Percentiles rank a stretch among this genome's conserved stretches.
phyloP scores from a whole-genome alignment of 176 grass and related monocot species.

The Dactylis glomerata region DNA sequence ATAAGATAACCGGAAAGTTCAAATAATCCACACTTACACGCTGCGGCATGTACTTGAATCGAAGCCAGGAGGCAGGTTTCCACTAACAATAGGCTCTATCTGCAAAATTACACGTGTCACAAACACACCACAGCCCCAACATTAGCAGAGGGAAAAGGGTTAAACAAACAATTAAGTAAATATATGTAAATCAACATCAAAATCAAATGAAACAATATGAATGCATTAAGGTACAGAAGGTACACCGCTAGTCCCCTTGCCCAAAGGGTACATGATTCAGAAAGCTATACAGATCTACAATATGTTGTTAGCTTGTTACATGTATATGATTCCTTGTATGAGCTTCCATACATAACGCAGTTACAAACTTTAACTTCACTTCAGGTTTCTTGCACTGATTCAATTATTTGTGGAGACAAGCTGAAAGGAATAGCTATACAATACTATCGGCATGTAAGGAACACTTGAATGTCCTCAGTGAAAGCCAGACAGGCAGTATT shows the following conservation, averaged over 20 bases:
- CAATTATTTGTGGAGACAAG: neutral
- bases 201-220: neutral
- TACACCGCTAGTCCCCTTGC: neutral
- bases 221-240: constrained; percentile 6
- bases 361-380: neutral
- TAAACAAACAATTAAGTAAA: constrained; percentile 17
- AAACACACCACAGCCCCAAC: constrained; percentile 21
- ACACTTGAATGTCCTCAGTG: neutral
- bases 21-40: constrained; percentile 72
- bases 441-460: neutral
- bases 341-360: neutral
- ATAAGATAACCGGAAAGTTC: constrained; percentile 22
- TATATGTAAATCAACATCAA: neutral
- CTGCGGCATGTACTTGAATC: constrained; percentile 96
- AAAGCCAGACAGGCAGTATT: neutral
- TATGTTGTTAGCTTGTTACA: neutral
- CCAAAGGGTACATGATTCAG: neutral
- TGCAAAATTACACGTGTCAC: constrained; percentile 57
- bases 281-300: constrained; percentile 1
- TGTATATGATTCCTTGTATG: neutral
- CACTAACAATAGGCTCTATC: constrained; percentile 94
- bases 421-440: neutral
- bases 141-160: constrained; percentile 1
- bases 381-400: neutral
- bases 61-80: constrained; percentile 97